Conservation (phyloP, 139 green algal genomes). For the Asterochloris sp. region DNA sequence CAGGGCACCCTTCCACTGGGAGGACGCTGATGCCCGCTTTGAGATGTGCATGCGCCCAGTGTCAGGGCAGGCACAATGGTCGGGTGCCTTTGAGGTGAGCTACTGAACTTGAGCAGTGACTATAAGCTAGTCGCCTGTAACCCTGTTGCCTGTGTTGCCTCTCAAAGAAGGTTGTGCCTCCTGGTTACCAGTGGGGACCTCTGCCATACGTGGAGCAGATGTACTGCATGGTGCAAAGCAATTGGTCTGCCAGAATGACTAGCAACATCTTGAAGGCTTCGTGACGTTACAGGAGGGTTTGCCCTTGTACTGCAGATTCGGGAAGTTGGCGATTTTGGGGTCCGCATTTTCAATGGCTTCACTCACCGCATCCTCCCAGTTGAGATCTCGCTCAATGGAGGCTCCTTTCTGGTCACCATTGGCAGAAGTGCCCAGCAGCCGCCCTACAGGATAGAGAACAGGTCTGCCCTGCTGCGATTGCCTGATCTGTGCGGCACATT, state of each 20-base stretch:
- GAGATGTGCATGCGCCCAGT: constrained; percentile 36
- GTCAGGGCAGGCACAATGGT: constrained; percentile 26
- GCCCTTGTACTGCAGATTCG: constrained; percentile 18
- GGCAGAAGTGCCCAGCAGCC: constrained; percentile 13
- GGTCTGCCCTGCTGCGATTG: background rate
- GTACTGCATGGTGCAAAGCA: no score
- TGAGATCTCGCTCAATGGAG: constrained; percentile 33
- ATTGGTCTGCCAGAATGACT: background rate
- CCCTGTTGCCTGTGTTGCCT: no score
- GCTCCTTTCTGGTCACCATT: constrained; percentile 30
- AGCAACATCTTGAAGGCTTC: background rate
- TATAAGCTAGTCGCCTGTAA: no score
- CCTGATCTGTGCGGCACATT: background rate
- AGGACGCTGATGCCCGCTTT: constrained; percentile 23
- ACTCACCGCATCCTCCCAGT: constrained; percentile 41
- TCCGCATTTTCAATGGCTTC: constrained; percentile 22
- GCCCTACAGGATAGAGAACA: constrained; percentile 56
- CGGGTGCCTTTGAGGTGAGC: constrained; percentile 33
- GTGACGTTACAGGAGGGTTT: background rate
- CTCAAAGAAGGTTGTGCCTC: no score
- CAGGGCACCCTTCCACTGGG: constrained; percentile 36
- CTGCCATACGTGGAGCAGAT: no score
- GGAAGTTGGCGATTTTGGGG: constrained; percentile 30
- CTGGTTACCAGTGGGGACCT: no score
- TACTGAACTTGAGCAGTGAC: background rate